A percentile compares a stretch with the other conserved stretches of the same genome.
These are phyloP conservation scores for Irpex rosettiformis DNA, from an alignment of 1,284 basidiomycete genomes.

Conservation along the genomic window DNA sequence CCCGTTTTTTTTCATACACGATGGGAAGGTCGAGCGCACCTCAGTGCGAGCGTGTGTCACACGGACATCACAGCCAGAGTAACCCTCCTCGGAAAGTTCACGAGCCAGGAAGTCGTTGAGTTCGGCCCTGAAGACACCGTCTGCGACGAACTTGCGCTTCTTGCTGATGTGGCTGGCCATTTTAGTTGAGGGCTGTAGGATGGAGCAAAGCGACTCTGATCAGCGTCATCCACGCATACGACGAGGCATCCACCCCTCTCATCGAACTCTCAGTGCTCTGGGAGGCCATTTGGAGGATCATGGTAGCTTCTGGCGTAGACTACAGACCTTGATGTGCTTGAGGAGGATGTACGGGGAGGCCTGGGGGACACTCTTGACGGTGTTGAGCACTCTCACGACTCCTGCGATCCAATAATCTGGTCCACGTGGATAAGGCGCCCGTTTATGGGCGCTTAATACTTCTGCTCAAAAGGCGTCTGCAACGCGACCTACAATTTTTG, in stretches of 20 bases:
- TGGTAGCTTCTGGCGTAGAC: neutral
- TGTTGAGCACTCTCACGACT: slow-evolving; percentile 5
- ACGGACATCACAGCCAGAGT: slow-evolving; percentile 99
- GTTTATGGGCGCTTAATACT: neutral
- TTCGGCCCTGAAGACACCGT: slow-evolving; percentile 98
- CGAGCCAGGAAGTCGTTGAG: slow-evolving; percentile 99
- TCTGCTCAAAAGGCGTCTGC: slow-evolving; percentile 5
- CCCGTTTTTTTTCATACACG: neutral
- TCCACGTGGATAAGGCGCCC: neutral
- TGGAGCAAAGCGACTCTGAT: slow-evolving; percentile 9
- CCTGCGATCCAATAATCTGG: neutral
- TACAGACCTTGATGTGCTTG: slow-evolving; percentile 23
- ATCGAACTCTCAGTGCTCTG: neutral
- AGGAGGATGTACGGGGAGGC: slow-evolving; percentile 10
- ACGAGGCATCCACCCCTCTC: slow-evolving; percentile 22
- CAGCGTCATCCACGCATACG: slow-evolving; percentile 18
- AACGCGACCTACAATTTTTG: neutral
- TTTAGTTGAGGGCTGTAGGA: slow-evolving; percentile 27
- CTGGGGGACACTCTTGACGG: slow-evolving; percentile 18
- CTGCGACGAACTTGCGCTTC: slow-evolving; percentile 97
- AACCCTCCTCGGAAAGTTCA: slow-evolving; percentile 99
- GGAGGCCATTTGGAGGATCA: neutral
- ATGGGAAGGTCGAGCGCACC: slow-evolving; percentile 37
- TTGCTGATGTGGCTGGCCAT: slow-evolving; percentile 90
- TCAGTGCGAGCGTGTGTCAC: slow-evolving; percentile 99